Percentiles rank a stretch among this genome's conserved stretches.
These are phyloP conservation scores for Bretschneidera sinensis DNA, from an alignment of 345 rosid genomes.

Conservation along the genomic window DNA sequence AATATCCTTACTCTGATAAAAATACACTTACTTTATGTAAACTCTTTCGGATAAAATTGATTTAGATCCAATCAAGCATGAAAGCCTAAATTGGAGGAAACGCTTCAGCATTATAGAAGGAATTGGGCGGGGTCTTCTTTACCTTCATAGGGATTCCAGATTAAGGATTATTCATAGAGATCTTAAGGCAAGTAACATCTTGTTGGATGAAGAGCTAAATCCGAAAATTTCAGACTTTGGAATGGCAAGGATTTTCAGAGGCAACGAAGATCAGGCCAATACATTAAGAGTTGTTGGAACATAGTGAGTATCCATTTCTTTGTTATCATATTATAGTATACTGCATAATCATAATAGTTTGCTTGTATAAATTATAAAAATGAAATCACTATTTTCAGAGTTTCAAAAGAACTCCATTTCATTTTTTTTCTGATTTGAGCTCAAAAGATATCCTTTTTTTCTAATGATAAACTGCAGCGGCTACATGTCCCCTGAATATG, in stretches of 20 bases:
- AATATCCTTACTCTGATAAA: slow-evolving; percentile 1
- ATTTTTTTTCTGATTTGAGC: too few relatives aligned
- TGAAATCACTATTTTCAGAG: too few relatives aligned
- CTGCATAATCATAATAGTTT: too few relatives aligned
- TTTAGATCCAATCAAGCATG: slow-evolving; percentile 25
- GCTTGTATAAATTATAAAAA: too few relatives aligned
- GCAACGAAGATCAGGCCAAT: slow-evolving; percentile 35
- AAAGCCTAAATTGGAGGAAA: slow-evolving; percentile 34
- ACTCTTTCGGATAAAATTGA: neutral
- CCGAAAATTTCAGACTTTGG: slow-evolving; percentile 50
- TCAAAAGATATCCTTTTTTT: too few relatives aligned
- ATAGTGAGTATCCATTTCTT: too few relatives aligned
- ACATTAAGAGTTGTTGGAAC: slow-evolving; percentile 43
- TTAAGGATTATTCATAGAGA: slow-evolving; percentile 46
- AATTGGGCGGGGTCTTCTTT: slow-evolving; percentile 41
- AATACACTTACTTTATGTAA: neutral
- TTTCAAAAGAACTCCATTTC: too few relatives aligned
- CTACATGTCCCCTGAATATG: too few relatives aligned
- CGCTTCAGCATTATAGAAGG: slow-evolving; percentile 40
- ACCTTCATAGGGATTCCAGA: slow-evolving; percentile 52
- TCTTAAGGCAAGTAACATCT: slow-evolving; percentile 42
- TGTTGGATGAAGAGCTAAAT: slow-evolving; percentile 43
- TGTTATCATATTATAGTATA: too few relatives aligned
- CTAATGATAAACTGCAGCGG: too few relatives aligned
- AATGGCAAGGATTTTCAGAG: slow-evolving; percentile 36